Evolutionary conservation across 176 grass and related monocot genomes (phyloP), one percentile per base, ranked within the genome.

Genomic region (Zoysia pacifica): DNA sequence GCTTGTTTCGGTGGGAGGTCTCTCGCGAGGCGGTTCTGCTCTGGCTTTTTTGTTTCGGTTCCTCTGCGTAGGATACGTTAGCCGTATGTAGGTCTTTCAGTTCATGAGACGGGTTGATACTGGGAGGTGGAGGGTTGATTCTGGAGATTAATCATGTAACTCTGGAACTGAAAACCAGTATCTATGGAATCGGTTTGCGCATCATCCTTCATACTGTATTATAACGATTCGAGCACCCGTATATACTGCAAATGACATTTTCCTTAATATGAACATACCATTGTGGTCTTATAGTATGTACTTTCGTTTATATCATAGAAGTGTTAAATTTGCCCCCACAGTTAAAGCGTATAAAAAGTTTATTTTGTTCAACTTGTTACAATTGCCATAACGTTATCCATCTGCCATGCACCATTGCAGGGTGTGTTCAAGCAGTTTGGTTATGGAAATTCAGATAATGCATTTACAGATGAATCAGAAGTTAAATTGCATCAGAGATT

Each of bases 391-490:
- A 53, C 61, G 61, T 64, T 49, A 4, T 70, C 35, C 15, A 47
- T 73, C 9, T 81, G 1, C 28, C 43, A 42, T 76, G 28, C 20
- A 62, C 45, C 19, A 35, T 72, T 86, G 69, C 87, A 94, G 92
- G 90, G 89, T 0, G 90, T 94, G 44, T 77, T 94, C 50, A 94
- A 97, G 86, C 95, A 90, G 60, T 94, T 97, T 82, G 86, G 90
- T 13, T 93, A 88, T 83, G 88, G 91, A 74, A 88, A 78, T 86
- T 86, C 91, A 65, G 88, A 94, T 66, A 90, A 85, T 79, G 73
- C 65, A 5, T 94, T 97, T 85, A 72, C 86, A 54, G 90, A 94
- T 75, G 87, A 92, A 83, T 61, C 74, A 81, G 92, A 97, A 85
- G 85, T 87, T 69, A 91, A 83, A 77, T 81, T 92, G 82, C 92